Conservation (phyloP, 2,329 filamentous ascomycete genomes). For the Xylariaceae sp. region DNA sequence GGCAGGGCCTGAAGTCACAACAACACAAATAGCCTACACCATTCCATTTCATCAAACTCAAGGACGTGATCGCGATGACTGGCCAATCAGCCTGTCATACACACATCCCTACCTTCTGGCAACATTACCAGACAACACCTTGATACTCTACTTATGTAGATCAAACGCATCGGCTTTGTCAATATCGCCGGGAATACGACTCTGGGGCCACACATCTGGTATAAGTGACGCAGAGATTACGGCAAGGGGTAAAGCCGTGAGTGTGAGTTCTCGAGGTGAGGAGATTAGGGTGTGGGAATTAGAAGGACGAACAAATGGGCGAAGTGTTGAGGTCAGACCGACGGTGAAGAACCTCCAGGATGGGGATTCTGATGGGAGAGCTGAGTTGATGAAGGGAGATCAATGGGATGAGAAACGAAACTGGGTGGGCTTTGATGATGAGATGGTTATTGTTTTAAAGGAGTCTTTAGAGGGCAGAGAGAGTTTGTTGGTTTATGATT, state of each 20-base stretch:
- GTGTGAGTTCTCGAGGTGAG: constrained; percentile 76
- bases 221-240: constrained; percentile 85
- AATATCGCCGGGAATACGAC: constrained; percentile 69
- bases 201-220: constrained; percentile 91
- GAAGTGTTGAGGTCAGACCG: constrained; percentile 51
- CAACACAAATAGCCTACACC: constrained; percentile 42
- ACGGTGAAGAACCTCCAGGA: constrained; percentile 27
- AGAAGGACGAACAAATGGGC: constrained; percentile 61
- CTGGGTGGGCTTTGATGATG: constrained; percentile 87
- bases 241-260: constrained; percentile 81
- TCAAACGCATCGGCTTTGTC: constrained; percentile 65
- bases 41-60: constrained; percentile 26
- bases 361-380: constrained; percentile 14
- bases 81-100: constrained; percentile 66
- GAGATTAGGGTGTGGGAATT: constrained; percentile 87
- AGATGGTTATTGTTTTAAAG: constrained; percentile 83
- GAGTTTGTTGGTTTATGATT: constrained; percentile 81
- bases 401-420: constrained; percentile 48
- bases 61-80: constrained; percentile 24
- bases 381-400: not conserved
- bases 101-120: constrained; percentile 82
- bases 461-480: constrained; percentile 67
- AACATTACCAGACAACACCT: constrained; percentile 82
- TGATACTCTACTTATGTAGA: constrained; percentile 77
- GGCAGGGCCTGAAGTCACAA: constrained; percentile 33